Base-by-base conservation (phyloP, 225 moss, liverwort and hornwort genomes). In the Thuidium tamariscinum region DNA sequence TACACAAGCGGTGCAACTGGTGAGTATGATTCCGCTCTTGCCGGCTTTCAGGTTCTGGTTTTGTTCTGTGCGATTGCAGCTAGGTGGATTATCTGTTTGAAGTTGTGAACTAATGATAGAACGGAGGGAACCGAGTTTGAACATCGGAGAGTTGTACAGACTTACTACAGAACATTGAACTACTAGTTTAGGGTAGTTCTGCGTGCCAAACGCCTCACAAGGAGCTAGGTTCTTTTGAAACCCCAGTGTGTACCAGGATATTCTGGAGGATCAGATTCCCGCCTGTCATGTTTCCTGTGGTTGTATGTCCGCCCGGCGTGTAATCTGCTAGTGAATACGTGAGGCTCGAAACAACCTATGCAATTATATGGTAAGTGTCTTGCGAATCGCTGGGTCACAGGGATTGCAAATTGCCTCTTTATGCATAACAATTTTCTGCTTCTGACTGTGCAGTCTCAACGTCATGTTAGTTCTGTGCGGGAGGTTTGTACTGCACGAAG, bases 361-460 rank as follows among this genome's bases (percentile, higher is more conserved):
- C 30, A 17, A 16, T 13, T 54, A 22, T 30, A 36, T n/a, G 51
- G 49, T 20, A 32, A 49, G 11, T 12, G 36, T 55, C 55, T 27
- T 56, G 11, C 39, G 57, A 77, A 39, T 18, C 2, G 2, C 2
- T 0, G 15, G 9, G 52, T 23, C 18, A 18, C 1, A 2, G 9
- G 26, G 37, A 7, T 37, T 57, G 56, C 39, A 16, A 37, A 57
- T 18, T 39, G 21, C 77, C 39, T 37, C 27, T 29, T 17, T 55
- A 3, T 2, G 4, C 27, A 1, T 57, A 18, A 27, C 7, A 5
- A 78, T 56, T 57, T 11, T 4, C 4, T 57, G 37, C 0, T 57
- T 29, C 7, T 39, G 27, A 23, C 4, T 27, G 39, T 78, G 57
- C 77, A 57, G 36, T 52, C 3, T 41, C 2, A 17, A 19, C 7